Conservation (phyloP, 495 filamentous ascomycete species). For the Penicillium turbatum region DNA sequence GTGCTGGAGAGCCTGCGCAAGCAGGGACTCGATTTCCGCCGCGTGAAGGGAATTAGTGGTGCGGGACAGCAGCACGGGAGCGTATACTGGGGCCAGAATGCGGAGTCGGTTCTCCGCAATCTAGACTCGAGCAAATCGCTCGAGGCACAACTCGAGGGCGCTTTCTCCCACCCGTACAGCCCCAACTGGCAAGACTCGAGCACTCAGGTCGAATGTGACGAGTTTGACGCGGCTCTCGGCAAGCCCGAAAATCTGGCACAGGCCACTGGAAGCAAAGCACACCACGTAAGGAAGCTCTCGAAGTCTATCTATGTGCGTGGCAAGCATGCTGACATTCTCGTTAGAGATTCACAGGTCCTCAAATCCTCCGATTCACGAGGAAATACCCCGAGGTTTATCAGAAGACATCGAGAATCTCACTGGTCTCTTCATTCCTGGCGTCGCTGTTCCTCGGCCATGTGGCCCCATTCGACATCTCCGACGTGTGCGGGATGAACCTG, state of each 20-base stretch:
- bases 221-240: slow-evolving; percentile 71
- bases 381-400: slow-evolving; percentile 78
- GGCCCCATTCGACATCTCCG: slow-evolving; percentile 87
- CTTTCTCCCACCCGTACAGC: slow-evolving; percentile 81
- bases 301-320: not conserved
- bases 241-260: slow-evolving; percentile 62
- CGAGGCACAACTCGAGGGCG: slow-evolving; percentile 64
- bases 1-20: slow-evolving; percentile 69
- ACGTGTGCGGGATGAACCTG: slow-evolving; percentile 95
- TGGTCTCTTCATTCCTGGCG: slow-evolving; percentile 92
- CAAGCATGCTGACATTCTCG: slow-evolving; percentile 22
- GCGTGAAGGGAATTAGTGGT: slow-evolving; percentile 78
- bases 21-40: slow-evolving; percentile 68
- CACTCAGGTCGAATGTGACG: slow-evolving; percentile 86
- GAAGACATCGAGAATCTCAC: slow-evolving; percentile 76
- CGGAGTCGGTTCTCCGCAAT: slow-evolving; percentile 57
- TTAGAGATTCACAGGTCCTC: slow-evolving; percentile 95
- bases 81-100: slow-evolving; percentile 78
- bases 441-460: slow-evolving; percentile 83
- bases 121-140: slow-evolving; percentile 58
- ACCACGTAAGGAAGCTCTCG: slow-evolving; percentile 66
- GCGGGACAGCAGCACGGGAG: slow-evolving; percentile 97
- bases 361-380: slow-evolving; percentile 81
- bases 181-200: slow-evolving; percentile 98
- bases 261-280: slow-evolving; percentile 84